These are phyloP conservation scores for Sutorius australiensis DNA, from an alignment of 768 basidiomycete species.

Conservation along the genomic window DNA sequence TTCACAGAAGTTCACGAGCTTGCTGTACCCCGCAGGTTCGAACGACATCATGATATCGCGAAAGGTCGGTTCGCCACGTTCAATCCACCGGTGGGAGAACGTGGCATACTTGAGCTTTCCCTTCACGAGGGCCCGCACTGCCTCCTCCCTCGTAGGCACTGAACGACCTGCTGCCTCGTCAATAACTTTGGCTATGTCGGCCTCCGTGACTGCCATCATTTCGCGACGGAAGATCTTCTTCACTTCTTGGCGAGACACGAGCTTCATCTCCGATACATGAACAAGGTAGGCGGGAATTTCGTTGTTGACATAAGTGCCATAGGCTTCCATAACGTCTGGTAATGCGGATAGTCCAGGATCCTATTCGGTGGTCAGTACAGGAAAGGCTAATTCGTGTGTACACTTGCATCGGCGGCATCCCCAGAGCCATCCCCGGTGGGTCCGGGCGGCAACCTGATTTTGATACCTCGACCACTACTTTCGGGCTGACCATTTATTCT, in stretches of 20 bases:
- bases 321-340: conserved; percentile 25
- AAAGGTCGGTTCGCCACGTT: conserved; percentile 28
- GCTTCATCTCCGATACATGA: conserved; percentile 22
- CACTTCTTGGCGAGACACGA: conserved; percentile 30
- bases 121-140: conserved; percentile 19
- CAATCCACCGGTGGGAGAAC: conserved; percentile 30
- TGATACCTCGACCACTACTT: conserved; percentile 22
- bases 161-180: conserved; percentile 22
- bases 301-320: conserved; percentile 25
- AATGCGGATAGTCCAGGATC: conserved; percentile 13
- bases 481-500: conserved; percentile 14
- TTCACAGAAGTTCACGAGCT: conserved; percentile 23
- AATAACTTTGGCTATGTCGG: conserved; percentile 15
- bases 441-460: conserved; percentile 18
- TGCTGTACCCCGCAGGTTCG: conserved; percentile 24
- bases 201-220: conserved; percentile 24
- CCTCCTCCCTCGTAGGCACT: conserved; percentile 27
- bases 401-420: conserved; percentile 10
- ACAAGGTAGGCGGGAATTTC: conserved; percentile 30
- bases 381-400: neutral
- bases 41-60: conserved; percentile 31
- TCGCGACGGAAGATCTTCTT: conserved; percentile 30
- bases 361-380: conserved; percentile 7
- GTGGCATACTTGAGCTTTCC: conserved; percentile 27
- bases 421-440: conserved; percentile 1